Conservation (phyloP, 192 early-diverging fungal genomes). For the Backusella parvicylindrica region DNA sequence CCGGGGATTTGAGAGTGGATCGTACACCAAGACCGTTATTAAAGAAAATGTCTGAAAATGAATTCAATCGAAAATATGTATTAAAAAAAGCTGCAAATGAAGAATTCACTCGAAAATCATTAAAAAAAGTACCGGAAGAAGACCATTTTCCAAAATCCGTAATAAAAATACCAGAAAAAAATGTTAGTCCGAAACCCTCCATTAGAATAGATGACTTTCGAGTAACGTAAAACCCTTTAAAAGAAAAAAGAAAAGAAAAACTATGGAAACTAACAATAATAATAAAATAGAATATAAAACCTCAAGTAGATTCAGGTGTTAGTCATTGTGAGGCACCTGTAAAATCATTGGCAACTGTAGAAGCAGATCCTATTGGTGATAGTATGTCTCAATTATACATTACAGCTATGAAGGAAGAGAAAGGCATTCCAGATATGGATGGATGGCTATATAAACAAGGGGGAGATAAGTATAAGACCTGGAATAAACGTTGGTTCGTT, state of each 20-base stretch:
- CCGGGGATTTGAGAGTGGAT: background rate
- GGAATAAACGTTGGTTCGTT: conserved; percentile 57
- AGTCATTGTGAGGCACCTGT: background rate
- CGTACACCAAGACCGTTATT: background rate
- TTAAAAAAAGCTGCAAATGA: background rate
- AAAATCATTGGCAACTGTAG: background rate
- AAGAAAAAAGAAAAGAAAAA: no score
- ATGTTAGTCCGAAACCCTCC: background rate
- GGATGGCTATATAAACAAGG: conserved; percentile 53
- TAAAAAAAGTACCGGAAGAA: background rate
- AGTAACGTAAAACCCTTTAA: no score
- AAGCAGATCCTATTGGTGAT: background rate
- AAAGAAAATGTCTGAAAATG: background rate
- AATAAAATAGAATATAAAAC: background rate
- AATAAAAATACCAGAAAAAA: background rate
- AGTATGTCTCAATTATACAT: background rate
- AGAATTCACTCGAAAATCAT: background rate
- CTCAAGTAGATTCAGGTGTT: background rate
- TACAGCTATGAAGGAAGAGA: background rate
- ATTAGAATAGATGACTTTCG: background rate
- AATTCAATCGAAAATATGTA: background rate
- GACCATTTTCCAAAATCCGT: background rate
- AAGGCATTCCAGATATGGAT: conserved; percentile 40
- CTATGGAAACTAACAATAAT: background rate
- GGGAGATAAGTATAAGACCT: conserved; percentile 49